phyloP scores from a whole-genome alignment of 2,329 filamentous ascomycete genomes.

The Fusarium chuoi region DNA sequence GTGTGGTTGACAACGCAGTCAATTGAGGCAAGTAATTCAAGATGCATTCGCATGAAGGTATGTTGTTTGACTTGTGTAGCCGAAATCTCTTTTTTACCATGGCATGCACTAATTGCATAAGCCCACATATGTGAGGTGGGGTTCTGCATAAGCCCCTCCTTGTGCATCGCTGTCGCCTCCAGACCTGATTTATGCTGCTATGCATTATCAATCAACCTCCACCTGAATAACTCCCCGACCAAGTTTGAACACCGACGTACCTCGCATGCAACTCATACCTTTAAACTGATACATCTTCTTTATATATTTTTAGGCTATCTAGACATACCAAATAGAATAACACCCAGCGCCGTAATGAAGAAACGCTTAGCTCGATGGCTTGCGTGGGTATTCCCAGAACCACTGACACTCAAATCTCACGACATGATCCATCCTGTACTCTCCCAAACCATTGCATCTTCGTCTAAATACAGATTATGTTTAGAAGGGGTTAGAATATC shows the following conservation, averaged over 20 bases:
- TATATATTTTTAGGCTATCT: fast-evolving
- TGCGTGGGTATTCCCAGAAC: not conserved
- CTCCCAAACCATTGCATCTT: too few relatives aligned
- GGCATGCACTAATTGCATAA: too few relatives aligned
- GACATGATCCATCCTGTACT: not conserved
- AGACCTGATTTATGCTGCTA: not conserved
- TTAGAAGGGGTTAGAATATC: not conserved
- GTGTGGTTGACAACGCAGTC: fast-evolving
- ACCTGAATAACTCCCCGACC: too few relatives aligned
- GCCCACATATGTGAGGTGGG: too few relatives aligned
- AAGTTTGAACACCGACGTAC: not conserved
- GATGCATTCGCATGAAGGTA: fast-evolving
- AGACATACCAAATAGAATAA: not conserved
- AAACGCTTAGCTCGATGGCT: too few relatives aligned
- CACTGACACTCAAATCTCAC: too few relatives aligned
- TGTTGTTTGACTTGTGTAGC: fast-evolving
- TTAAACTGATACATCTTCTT: not conserved
- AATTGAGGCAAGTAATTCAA: not conserved
- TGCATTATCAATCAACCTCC: not conserved
- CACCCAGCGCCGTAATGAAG: too few relatives aligned
- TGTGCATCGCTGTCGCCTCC: not conserved
- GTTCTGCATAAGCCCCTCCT: fast-evolving
- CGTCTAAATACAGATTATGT: fast-evolving
- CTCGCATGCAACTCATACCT: not conserved
- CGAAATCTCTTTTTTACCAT: not conserved